A percentile compares a stretch with the other conserved stretches of the same genome.
These are phyloP conservation scores for Trypanosoma vivax DNA, from an alignment of 208 protist species.

Conservation along the genomic window DNA sequence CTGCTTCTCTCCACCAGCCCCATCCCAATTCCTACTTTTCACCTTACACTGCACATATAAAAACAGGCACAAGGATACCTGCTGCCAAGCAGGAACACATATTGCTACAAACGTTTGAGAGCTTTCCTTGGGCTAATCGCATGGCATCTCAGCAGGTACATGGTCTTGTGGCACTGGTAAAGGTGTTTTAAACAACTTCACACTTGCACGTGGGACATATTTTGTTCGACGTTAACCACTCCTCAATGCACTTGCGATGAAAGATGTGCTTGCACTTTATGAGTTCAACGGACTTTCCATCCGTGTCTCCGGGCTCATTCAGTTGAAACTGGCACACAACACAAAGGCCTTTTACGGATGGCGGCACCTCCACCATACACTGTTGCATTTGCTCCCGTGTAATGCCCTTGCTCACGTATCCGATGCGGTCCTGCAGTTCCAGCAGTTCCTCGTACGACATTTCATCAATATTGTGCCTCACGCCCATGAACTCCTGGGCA, in stretches of 20 bases:
- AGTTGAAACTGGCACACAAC: conserved; percentile 63
- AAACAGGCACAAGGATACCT: too few species aligned
- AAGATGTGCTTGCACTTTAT: conserved; percentile 61
- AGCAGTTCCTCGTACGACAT: conserved; percentile 87
- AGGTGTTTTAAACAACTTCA: conserved; percentile 32
- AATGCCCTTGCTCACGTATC: conserved; percentile 75
- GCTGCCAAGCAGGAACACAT: too few species aligned
- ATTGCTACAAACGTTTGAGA: too few species aligned
- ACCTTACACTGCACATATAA: too few species aligned
- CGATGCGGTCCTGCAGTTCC: conserved; percentile 74
- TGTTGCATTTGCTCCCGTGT: conserved; percentile 23
- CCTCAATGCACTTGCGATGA: conserved; percentile 59
- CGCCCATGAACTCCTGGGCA: conserved; percentile 52
- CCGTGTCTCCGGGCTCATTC: conserved; percentile 4
- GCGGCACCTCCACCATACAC: conserved; percentile 17
- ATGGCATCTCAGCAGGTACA: too few species aligned
- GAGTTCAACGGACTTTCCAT: conserved; percentile 16
- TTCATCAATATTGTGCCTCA: conserved; percentile 61
- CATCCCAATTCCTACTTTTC: too few species aligned
- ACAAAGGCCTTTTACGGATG: conserved; percentile 35
- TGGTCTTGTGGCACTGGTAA: neutral
- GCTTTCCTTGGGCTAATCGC: too few species aligned
- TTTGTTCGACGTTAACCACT: conserved; percentile 62
- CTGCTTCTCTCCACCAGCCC: too few species aligned
- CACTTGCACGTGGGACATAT: conserved; percentile 63